phyloP scores from a whole-genome alignment of 106 monocot species.

The Dendrobium chrysotoxum region DNA sequence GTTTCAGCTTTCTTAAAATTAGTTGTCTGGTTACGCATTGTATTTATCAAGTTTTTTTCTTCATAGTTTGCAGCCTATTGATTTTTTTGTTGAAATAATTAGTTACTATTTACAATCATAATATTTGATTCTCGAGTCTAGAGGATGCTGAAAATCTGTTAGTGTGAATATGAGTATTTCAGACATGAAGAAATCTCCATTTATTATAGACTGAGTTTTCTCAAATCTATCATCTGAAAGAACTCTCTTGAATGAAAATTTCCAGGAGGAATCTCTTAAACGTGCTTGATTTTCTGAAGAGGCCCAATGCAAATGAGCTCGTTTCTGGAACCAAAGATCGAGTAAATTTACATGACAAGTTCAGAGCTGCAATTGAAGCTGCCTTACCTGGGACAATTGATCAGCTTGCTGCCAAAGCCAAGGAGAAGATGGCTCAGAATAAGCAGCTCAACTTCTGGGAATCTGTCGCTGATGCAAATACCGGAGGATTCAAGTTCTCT shows the following conservation, averaged over 20 bases:
- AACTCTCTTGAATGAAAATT: slow-evolving; percentile 4
- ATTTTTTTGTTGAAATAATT: no score
- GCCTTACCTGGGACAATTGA: slow-evolving; percentile 61
- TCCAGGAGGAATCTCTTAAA: slow-evolving; percentile 84
- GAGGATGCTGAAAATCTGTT: no score
- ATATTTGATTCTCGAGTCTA: no score
- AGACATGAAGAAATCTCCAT: no score
- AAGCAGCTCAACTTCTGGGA: slow-evolving; percentile 86
- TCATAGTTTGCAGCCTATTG: no score
- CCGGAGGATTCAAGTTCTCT: slow-evolving; percentile 90
- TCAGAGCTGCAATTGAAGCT: slow-evolving; percentile 58
- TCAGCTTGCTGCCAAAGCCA: slow-evolving; percentile 41
- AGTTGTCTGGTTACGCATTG: no score
- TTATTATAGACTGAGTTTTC: no score
- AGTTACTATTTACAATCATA: no score
- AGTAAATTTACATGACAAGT: slow-evolving; percentile 73
- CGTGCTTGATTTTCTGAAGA: slow-evolving; percentile 82
- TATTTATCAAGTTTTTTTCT: no score
- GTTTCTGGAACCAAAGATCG: slow-evolving; percentile 90
- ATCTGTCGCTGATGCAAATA: slow-evolving; percentile 58
- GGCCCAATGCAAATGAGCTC: slow-evolving; percentile 85
- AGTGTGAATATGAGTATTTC: no score
- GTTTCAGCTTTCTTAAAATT: no score
- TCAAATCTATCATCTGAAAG: no score
- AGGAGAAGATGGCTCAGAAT: slow-evolving; percentile 44